Evolutionary conservation across 23 red algal species (phyloP).

Genomic region (Cyanidioschyzon merolae): DNA sequence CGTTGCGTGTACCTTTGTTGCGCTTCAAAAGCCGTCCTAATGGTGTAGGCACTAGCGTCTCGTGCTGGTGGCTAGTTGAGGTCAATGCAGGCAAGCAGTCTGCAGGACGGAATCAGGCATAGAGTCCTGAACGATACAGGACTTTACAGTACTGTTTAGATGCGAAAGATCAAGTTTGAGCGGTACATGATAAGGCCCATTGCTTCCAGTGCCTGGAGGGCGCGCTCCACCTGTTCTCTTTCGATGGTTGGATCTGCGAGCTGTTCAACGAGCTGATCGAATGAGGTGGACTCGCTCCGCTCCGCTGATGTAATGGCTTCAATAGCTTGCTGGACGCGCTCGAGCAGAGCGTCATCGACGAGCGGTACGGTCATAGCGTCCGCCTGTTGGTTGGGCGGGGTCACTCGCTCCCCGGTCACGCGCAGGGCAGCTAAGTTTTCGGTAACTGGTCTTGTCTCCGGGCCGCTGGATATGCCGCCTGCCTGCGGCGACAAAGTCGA

Average conservation of each 20-base stretch:
- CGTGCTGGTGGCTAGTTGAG: no score
- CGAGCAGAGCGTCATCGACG: not conserved
- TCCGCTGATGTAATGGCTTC: constrained; percentile 11
- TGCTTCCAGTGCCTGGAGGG: not conserved
- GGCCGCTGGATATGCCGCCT: not conserved
- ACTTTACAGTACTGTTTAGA: constrained; percentile 17
- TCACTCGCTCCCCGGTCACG: not conserved
- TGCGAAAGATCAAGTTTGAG: constrained; percentile 26
- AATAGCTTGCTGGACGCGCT: constrained; percentile 8
- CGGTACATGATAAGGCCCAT: constrained; percentile 18
- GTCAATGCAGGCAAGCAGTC: no score
- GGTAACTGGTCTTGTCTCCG: not conserved
- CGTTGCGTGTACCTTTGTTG: no score
- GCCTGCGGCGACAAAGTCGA: not conserved
- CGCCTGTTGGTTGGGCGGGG: not conserved
- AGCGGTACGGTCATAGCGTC: not conserved
- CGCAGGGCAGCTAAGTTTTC: not conserved
- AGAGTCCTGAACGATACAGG: no score
- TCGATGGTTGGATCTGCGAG: constrained; percentile 8
- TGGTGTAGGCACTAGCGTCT: no score
- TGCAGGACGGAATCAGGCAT: no score
- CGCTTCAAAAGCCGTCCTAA: no score
- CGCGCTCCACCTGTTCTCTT: constrained; percentile 15
- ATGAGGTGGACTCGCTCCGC: constrained; percentile 14
- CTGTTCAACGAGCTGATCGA: constrained; percentile 1